Base-by-base conservation (phyloP, 768 basidiomycete genomes). In the Suillus discolor region DNA sequence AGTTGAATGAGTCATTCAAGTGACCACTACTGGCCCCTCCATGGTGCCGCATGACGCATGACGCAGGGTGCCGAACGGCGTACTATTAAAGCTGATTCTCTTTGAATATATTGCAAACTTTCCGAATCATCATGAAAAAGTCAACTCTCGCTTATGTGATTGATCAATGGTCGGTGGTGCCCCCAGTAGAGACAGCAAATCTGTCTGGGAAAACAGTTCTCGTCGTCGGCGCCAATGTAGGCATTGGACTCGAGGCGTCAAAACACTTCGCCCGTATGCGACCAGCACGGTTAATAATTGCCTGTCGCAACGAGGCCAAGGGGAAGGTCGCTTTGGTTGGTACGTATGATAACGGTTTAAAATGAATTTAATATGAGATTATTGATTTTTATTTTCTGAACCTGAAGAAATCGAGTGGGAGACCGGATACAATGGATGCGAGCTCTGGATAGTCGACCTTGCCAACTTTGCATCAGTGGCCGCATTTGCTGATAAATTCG, bases 181-280 rank as follows among this genome's bases (percentile, higher is more conserved):
- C 71, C 16, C 61, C 71, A 4, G 71, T 68, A 0, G 71, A 73
- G n/a, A 47, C 7, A 6, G 66, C 45, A 0, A 71, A 79, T 62
- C 65, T 79, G 4, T 57, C 70, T 4, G 79, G 76, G 4, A 73
- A 76, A 55, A 76, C 71, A 0, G 72, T 79, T 53, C 63, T 73
- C 11, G 67, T 79, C 57, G 68, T 77, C 28, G 78, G 78, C 0
- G 76, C 75, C 23, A 79, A 78, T 63, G 65, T 68, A 2, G 78
- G 77, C 4, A 69, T 78, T 34, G 79, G 79, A 0, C 69, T 79
- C 4, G 76, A 79, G 55, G 71, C 74, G 0, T 67, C 72, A 0
- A 73, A 70, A 54, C 77, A 79, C 60, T 72, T 78, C 18, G 70
- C 78, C 0, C 65, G 67, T 1, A 78, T 78, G 77, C 70, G 71